phyloP scores from a whole-genome alignment of 805 yeast genomes.

The Nadsonia fulvescens region DNA sequence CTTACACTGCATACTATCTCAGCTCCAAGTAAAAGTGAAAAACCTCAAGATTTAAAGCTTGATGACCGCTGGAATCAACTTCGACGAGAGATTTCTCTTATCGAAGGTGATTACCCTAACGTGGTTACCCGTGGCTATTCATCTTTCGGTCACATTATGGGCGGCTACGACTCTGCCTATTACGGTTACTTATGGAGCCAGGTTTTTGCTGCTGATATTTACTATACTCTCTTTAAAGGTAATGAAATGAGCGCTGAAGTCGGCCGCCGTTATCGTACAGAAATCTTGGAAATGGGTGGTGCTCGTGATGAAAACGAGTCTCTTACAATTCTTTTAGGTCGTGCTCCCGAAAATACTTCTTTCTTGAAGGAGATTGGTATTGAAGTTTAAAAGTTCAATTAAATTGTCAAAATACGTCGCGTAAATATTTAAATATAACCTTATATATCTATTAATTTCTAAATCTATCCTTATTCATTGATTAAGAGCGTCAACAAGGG shows the following conservation, averaged over 20 bases:
- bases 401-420: no score
- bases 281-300: constrained; percentile 55
- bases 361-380: constrained; percentile 49
- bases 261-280: constrained; percentile 55
- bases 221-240: constrained; percentile 44
- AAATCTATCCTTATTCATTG: no score
- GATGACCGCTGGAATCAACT: constrained; percentile 43
- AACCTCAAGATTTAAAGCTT: constrained; percentile 25
- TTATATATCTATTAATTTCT: no score
- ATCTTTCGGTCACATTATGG: constrained; percentile 63
- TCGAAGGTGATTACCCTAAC: constrained; percentile 39
- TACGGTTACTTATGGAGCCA: constrained; percentile 78
- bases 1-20: constrained; percentile 52
- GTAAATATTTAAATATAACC: no score
- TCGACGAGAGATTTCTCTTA: constrained; percentile 43
- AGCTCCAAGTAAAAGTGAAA: constrained; percentile 16
- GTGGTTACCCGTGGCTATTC: constrained; percentile 46
- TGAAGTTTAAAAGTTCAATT: no score
- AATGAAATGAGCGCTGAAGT: constrained; percentile 46
- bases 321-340: constrained; percentile 48
- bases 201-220: constrained; percentile 74
- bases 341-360: constrained; percentile 58
- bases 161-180: constrained; percentile 75
- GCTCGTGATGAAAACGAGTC: constrained; percentile 49
- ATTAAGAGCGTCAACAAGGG: no score